phyloP scores from a whole-genome alignment of 306 rosid genomes.

The cucumber (Cucumis sativus) region Cucumber_9930_V3 NC_026658.2:13764501-13765000 shows the following conservation, averaged over 20 bases:
- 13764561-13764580: conserved; percentile 34
- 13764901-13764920: conserved; percentile 32
- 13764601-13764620: conserved; percentile 46
- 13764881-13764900: no score
- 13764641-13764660: conserved; percentile 57
- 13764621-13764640: conserved; percentile 71
- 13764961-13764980: conserved; percentile 49
- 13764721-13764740: conserved; percentile 39
- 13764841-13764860: no score
- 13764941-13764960: conserved; percentile 68
- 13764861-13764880: no score
- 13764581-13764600: conserved; percentile 47
- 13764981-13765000: conserved; percentile 50
- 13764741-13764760: conserved; percentile 53
- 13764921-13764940: conserved; percentile 53
- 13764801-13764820: background rate
- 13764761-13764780: conserved; percentile 52
- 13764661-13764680: conserved; percentile 33
- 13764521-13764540: conserved; percentile 41
- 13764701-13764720: conserved; percentile 44
- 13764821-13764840: no score
- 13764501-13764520: conserved; percentile 12
- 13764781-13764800: conserved; percentile 76
- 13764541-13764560: conserved; percentile 49
- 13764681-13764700: conserved; percentile 34